Evolutionary conservation across 768 basidiomycete genomes (phyloP).

Genomic region (Tylopilus felleus): DNA sequence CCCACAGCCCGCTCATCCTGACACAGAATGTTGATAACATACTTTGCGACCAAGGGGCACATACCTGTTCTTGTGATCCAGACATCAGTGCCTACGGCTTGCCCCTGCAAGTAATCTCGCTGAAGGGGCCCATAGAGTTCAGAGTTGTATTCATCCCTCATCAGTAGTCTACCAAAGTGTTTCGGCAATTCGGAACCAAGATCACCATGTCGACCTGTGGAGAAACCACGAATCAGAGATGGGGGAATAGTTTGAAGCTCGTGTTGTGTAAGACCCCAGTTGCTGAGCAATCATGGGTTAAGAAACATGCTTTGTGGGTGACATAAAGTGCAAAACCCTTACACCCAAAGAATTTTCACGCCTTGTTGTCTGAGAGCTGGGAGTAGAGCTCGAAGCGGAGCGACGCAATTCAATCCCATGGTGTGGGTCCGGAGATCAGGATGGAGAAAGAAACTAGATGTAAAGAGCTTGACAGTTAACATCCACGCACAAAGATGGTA

Average conservation of each 20-base stretch:
- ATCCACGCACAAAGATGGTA: background rate
- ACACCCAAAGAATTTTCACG: conserved; percentile 55
- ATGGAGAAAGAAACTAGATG: conserved; percentile 48
- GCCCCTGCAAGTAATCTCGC: background rate
- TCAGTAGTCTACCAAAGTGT: background rate
- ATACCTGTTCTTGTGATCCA: background rate
- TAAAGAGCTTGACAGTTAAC: background rate
- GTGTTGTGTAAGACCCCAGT: background rate
- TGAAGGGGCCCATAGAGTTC: background rate
- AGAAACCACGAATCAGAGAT: background rate
- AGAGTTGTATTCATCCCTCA: background rate
- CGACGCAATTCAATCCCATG: background rate
- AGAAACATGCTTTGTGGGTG: background rate
- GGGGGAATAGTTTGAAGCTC: background rate
- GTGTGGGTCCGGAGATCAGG: conserved; percentile 37
- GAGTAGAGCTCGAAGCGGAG: conserved; percentile 43
- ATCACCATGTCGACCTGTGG: background rate
- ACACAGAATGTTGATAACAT: background rate
- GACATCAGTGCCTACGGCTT: background rate
- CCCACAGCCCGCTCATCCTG: background rate
- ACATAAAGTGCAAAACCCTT: conserved; percentile 17
- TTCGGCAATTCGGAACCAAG: background rate
- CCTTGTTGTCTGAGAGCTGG: conserved; percentile 47
- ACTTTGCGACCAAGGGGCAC: background rate
- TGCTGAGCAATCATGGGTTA: background rate